Conservation (phyloP, 2,329 filamentous ascomycete genomes). For the Colletotrichum incanum region DNA sequence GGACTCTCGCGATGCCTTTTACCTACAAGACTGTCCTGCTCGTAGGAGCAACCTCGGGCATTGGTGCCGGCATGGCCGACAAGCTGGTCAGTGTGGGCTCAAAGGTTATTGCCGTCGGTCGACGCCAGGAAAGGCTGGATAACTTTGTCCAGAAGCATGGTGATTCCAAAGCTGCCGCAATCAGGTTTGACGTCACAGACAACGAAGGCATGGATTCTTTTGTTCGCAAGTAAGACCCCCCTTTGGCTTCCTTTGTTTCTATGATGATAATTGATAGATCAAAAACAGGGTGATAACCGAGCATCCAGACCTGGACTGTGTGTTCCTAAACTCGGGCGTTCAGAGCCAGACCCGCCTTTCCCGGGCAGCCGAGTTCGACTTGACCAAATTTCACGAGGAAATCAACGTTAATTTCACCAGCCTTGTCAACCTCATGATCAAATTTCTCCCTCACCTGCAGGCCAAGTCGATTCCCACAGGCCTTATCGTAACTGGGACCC, state of each 20-base stretch:
- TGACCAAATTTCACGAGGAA: constrained; percentile 50
- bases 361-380: constrained; percentile 47
- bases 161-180: constrained; percentile 52
- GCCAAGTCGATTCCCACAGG: constrained; percentile 37
- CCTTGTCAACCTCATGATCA: constrained; percentile 47
- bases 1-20: constrained; percentile 60
- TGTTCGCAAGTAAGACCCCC: background rate
- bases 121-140: constrained; percentile 65
- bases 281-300: constrained; percentile 43
- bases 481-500: constrained; percentile 44
- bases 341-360: constrained; percentile 60
- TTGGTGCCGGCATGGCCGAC: constrained; percentile 51
- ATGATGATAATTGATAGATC: background rate
- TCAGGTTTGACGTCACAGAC: constrained; percentile 15
- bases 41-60: constrained; percentile 55
- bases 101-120: constrained; percentile 64
- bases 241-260: background rate
- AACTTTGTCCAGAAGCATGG: constrained; percentile 63
- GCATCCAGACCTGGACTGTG: constrained; percentile 68
- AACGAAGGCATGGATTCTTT: constrained; percentile 16
- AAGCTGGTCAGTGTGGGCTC: constrained; percentile 59
- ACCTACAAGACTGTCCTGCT: constrained; percentile 71
- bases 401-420: constrained; percentile 50
- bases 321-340: constrained; percentile 71
- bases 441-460: constrained; percentile 50